Percentiles rank a stretch among this genome's conserved stretches.
phyloP scores from a whole-genome alignment of 2,329 filamentous ascomycete species.

The Trichoderma sp. region DNA sequence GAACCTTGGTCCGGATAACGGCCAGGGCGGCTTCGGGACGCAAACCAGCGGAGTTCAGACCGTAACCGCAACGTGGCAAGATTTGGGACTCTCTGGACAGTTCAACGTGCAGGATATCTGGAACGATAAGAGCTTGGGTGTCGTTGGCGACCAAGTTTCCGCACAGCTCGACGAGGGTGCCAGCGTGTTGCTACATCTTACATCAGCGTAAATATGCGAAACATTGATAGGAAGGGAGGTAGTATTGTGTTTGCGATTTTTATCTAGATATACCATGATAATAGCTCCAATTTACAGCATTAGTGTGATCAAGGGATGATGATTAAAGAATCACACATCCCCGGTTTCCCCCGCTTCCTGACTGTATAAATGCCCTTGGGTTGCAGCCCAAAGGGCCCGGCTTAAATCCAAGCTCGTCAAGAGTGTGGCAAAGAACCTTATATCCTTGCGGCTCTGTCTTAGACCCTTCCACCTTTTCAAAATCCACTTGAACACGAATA shows the following conservation, averaged over 20 bases:
- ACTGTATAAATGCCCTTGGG: too few species aligned
- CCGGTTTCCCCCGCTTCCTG: too few species aligned
- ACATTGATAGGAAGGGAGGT: background rate
- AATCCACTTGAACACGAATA: too few species aligned
- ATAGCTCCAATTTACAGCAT: background rate
- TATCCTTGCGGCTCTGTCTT: too few species aligned
- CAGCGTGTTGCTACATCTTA: background rate
- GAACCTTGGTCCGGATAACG: conserved; percentile 26
- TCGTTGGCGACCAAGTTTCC: background rate
- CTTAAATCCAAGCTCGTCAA: too few species aligned
- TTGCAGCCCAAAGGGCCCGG: too few species aligned
- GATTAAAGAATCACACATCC: too few species aligned
- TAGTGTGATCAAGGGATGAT: background rate
- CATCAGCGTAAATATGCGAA: background rate
- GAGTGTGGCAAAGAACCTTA: too few species aligned
- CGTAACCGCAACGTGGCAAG: conserved; percentile 23
- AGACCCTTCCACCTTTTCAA: too few species aligned
- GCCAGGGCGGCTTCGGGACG: conserved; percentile 25
- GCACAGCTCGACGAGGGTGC: background rate
- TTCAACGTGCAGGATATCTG: conserved; percentile 23
- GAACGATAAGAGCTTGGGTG: conserved; percentile 16
- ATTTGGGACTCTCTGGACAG: conserved; percentile 20
- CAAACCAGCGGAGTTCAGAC: conserved; percentile 18
- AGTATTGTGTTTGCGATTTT: background rate
- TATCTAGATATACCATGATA: background rate